Conservation (phyloP, 768 basidiomycete genomes). For the Mycena vulgaris region DNA sequence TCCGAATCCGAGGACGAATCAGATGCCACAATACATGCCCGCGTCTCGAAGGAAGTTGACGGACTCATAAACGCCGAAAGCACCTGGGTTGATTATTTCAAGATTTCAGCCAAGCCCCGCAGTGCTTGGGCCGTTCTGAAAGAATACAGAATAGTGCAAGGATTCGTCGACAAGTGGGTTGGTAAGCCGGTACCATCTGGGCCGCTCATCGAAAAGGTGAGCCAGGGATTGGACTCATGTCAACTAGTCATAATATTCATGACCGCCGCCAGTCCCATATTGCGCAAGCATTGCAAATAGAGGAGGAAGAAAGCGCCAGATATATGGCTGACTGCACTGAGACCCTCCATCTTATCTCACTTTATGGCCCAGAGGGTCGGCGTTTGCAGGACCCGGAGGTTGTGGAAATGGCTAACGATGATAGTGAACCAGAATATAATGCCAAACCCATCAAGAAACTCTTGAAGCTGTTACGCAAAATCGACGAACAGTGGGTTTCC, state of each 20-base stretch:
- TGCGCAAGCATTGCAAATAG: constrained; percentile 64
- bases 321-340: constrained; percentile 67
- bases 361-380: constrained; percentile 72
- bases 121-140: constrained; percentile 59
- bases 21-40: constrained; percentile 57
- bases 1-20: constrained; percentile 50
- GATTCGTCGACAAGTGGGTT: constrained; percentile 62
- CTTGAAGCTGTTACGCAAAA: constrained; percentile 61
- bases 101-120: constrained; percentile 53
- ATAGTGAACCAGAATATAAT: constrained; percentile 54
- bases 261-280: constrained; percentile 66
- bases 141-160: constrained; percentile 69
- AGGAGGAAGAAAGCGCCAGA: constrained; percentile 44
- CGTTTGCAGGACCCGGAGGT: constrained; percentile 66
- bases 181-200: constrained; percentile 60
- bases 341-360: constrained; percentile 62
- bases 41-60: constrained; percentile 62
- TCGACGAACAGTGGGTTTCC: constrained; percentile 53
- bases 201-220: constrained; percentile 64
- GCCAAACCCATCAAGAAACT: constrained; percentile 66
- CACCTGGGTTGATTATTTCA: constrained; percentile 63
- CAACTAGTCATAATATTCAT: not conserved
- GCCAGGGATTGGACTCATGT: constrained; percentile 27
- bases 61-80: constrained; percentile 59
- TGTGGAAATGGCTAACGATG: constrained; percentile 65